Base-by-base conservation (phyloP, 345 rosid genomes). In the Stellera chamaejasme region DNA sequence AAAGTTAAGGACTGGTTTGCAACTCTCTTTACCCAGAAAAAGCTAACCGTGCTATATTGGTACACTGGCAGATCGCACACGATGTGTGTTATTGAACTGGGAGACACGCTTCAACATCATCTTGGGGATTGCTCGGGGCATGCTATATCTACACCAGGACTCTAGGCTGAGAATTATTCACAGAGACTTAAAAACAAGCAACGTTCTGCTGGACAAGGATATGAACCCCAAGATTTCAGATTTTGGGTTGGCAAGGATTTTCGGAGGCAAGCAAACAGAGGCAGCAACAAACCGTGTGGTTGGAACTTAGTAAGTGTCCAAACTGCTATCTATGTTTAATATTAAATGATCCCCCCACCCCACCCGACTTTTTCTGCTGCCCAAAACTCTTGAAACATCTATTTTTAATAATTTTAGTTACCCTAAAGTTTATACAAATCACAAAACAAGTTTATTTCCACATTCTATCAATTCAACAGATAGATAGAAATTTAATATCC, bases 151-250 rank as follows among this genome's bases (percentile, higher is more conserved):
- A 9, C 66, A 62, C 32, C 66, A 54, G n/a, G 66, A 62, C 36
- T 53, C 59, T 10, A 62, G 59, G 66, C 51, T 62, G 45, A 52
- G 66, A 52, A 62, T 62, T 32, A 16, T 62, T 53, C 66, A 62
- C 12, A 45, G 59, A 36, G 66, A 62, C 39, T 16, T 62, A 10
- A 62, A 62, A 53, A 46, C 66, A 15, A 62, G 59, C 66, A 62
- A 62, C 10, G 39, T 62, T 28, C 53, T 62, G 10, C 48, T 62
- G 5, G 66, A 62, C 5, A 52, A 62, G 44, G 66, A 62, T 43
- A 62, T 62, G 66, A 62, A 54, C 45, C 66, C 53, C 0, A 54
- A 62, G 47, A 62, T 62, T 11, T 62, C 66, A 2, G 59, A 62
- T 14, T 62, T 62, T n/a, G 66, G 66, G 16, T 32, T 53, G 59